These are phyloP conservation scores for Pyrenochaeta sp. DNA, from an alignment of 2,329 filamentous ascomycete species.

Conservation along the genomic window DNA sequence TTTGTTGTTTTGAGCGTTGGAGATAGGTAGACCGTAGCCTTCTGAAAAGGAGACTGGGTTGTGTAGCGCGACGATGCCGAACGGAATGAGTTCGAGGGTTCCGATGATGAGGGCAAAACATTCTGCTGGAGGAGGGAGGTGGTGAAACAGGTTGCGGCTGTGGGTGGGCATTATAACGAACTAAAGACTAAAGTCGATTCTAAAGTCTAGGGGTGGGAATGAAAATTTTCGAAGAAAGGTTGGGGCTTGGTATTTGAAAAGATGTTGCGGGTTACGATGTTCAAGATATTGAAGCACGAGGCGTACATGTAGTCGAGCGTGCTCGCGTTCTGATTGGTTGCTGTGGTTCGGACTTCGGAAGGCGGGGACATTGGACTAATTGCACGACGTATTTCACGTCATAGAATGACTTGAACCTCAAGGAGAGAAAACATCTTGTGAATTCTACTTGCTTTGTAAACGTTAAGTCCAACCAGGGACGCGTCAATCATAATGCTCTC, in stretches of 20 bases:
- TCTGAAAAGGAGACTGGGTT: slow-evolving; percentile 26
- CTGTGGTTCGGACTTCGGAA: slow-evolving; percentile 26
- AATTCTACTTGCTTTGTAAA: too few species aligned
- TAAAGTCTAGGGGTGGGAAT: not conserved
- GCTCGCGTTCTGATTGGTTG: slow-evolving; percentile 14
- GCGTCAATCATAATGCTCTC: too few species aligned
- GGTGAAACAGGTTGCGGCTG: slow-evolving; percentile 26
- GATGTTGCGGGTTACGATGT: not conserved
- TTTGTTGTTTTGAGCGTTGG: not conserved
- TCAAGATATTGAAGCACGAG: not conserved
- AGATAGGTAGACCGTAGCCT: slow-evolving; percentile 26
- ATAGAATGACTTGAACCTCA: not conserved
- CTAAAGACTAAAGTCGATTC: not conserved
- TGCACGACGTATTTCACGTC: not conserved
- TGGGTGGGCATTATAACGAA: slow-evolving; percentile 21
- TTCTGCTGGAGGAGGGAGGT: slow-evolving; percentile 33
- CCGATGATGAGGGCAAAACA: slow-evolving; percentile 34
- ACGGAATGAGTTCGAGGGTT: slow-evolving; percentile 31
- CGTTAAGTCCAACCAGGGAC: too few species aligned
- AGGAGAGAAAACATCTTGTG: too few species aligned
- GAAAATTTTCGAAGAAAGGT: not conserved
- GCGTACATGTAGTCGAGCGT: slow-evolving; percentile 6
- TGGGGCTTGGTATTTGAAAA: not conserved
- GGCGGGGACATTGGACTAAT: slow-evolving; percentile 12
- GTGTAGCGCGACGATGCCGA: slow-evolving; percentile 29